Evolutionary conservation across 352 stramenopile genomes (phyloP).

Genomic region (Aphanomyces astaci): DNA sequence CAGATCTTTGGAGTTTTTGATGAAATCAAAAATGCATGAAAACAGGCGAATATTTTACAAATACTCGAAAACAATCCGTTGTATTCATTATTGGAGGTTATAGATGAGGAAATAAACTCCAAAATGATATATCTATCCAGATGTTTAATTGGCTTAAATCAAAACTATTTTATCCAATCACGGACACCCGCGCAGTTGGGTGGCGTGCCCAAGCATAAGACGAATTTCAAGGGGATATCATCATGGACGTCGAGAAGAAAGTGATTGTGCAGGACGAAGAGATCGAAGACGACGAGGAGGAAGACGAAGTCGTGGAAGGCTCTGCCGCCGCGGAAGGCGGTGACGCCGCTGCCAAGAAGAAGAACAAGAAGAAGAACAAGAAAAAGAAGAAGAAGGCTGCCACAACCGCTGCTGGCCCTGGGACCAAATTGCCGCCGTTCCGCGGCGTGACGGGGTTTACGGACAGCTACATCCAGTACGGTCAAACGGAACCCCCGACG

Average conservation of each 20-base stretch:
- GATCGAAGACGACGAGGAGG: conserved; percentile 12
- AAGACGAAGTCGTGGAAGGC: background rate
- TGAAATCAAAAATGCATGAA: too few species aligned
- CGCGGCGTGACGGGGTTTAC: conserved; percentile 83
- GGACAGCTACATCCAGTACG: conserved; percentile 89
- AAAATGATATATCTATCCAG: too few species aligned
- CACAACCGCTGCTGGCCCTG: conserved; percentile 12
- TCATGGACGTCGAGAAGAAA: conserved; percentile 11
- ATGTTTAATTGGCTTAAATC: too few species aligned
- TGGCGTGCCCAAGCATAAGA: background rate
- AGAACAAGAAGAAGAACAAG: conserved; percentile 69
- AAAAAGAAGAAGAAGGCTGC: conserved; percentile 42
- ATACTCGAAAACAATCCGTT: too few species aligned
- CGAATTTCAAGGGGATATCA: too few species aligned
- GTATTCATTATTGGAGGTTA: too few species aligned
- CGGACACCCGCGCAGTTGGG: background rate
- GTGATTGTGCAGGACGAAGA: conserved; percentile 9
- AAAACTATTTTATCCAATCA: background rate
- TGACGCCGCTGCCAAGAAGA: conserved; percentile 39
- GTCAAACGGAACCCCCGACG: conserved; percentile 94
- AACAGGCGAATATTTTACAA: too few species aligned
- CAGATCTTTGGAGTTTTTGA: too few species aligned
- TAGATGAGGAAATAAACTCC: too few species aligned
- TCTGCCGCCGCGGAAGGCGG: background rate
- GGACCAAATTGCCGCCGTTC: conserved; percentile 52